Evolutionary conservation across 805 yeast genomes (phyloP).

Genomic region (Lachancea nothofagi): DNA sequence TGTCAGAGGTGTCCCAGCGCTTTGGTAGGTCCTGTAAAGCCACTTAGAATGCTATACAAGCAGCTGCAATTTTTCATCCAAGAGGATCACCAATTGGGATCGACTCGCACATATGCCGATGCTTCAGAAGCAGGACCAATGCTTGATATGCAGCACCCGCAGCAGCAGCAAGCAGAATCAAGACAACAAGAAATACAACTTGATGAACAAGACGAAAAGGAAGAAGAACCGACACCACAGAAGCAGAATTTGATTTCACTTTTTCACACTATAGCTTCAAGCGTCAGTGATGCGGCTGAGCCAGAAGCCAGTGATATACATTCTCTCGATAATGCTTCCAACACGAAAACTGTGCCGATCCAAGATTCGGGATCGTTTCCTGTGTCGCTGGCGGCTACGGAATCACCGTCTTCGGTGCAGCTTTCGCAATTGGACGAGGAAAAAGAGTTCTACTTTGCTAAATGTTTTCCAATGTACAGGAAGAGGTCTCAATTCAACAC

Average conservation of each 20-base stretch:
- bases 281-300: constrained; percentile 8
- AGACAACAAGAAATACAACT: too few relatives aligned
- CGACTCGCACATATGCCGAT: not conserved
- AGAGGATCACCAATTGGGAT: not conserved
- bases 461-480: constrained; percentile 79
- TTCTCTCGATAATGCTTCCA: constrained; percentile 19
- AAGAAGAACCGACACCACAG: not conserved
- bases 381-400: constrained; percentile 3
- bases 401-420: constrained; percentile 7
- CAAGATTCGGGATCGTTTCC: constrained; percentile 11
- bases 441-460: constrained; percentile 64
- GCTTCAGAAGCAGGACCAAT: not conserved
- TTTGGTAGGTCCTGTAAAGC: constrained; percentile 32
- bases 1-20: constrained; percentile 26
- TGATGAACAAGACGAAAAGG: too few relatives aligned
- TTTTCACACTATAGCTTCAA: constrained; percentile 32
- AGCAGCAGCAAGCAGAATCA: too few relatives aligned
- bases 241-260: constrained; percentile 31
- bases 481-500: constrained; percentile 50
- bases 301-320: constrained; percentile 5
- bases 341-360: constrained; percentile 23
- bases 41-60: constrained; percentile 29
- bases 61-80: constrained; percentile 18
- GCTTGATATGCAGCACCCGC: too few relatives aligned
- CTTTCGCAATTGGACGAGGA: constrained; percentile 27